These are phyloP conservation scores for Oenanthe sinensis DNA, from an alignment of 129 eudicot genomes.

Conservation along the genomic window DNA sequence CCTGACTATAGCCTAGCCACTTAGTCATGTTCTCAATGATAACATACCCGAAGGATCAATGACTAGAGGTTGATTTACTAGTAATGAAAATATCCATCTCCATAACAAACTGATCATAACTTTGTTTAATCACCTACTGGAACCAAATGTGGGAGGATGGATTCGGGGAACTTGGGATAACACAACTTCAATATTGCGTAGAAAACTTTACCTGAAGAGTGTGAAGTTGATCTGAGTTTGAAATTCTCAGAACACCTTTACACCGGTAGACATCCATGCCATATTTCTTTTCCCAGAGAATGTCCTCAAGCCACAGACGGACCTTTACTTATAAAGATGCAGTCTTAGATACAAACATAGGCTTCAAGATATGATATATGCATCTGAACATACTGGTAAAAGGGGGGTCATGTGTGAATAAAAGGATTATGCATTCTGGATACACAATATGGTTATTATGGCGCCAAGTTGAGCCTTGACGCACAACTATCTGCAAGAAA, in stretches of 20 bases:
- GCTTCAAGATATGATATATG: no score
- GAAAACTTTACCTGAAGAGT: constrained; percentile 59
- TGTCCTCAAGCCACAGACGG: constrained; percentile 83
- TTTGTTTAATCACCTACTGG: not conserved
- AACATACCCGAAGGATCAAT: not conserved
- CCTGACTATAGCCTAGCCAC: not conserved
- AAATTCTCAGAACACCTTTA: constrained; percentile 76
- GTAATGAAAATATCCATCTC: not conserved
- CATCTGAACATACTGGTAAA: not conserved
- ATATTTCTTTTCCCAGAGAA: constrained; percentile 87
- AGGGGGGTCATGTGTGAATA: not conserved
- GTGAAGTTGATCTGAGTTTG: constrained; percentile 69
- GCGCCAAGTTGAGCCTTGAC: no score
- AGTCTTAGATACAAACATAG: no score
- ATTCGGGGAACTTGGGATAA: not conserved
- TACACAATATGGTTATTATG: no score
- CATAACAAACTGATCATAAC: not conserved
- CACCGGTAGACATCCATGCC: constrained; percentile 91
- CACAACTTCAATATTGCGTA: no score
- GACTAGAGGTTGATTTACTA: not conserved
- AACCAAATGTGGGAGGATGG: not conserved
- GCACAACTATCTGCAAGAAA: no score
- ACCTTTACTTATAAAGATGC: constrained; percentile 25
- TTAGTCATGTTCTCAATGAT: not conserved
- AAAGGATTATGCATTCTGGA: not conserved